These are phyloP conservation scores for Tolypocladium capitatum DNA, from an alignment of 2,329 filamentous ascomycete genomes.

Conservation along the genomic window DNA sequence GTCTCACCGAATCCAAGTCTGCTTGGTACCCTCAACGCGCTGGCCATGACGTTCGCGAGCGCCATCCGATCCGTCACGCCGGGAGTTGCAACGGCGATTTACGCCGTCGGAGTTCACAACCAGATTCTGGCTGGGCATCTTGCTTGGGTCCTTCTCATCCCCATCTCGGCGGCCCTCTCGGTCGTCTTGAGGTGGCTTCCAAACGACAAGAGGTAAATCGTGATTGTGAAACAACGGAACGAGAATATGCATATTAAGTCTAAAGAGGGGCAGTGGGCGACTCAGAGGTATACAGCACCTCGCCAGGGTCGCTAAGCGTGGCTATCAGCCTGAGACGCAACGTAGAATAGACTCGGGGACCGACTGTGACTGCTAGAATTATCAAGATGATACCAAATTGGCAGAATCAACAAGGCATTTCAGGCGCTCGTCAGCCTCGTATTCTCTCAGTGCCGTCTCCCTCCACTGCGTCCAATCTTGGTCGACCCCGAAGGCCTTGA, in stretches of 20 bases:
- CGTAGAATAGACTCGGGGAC: too few relatives aligned
- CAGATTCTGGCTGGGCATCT: constrained; percentile 49
- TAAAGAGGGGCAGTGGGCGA: too few relatives aligned
- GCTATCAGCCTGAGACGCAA: too few relatives aligned
- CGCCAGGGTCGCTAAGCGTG: too few relatives aligned
- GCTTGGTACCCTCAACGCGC: constrained; percentile 58
- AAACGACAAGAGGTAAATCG: constrained; percentile 6
- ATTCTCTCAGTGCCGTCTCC: too few relatives aligned
- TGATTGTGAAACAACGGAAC: background rate
- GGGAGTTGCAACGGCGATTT: constrained; percentile 52
- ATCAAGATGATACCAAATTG: too few relatives aligned
- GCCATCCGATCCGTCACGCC: constrained; percentile 54
- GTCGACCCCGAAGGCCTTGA: too few relatives aligned
- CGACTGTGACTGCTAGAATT: too few relatives aligned
- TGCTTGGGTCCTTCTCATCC: constrained; percentile 20
- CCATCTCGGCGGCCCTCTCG: constrained; percentile 14
- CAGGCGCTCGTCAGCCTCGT: too few relatives aligned
- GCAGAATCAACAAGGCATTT: too few relatives aligned
- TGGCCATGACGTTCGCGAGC: constrained; percentile 42
- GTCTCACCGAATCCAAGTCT: constrained; percentile 50
- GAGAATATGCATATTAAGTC: background rate
- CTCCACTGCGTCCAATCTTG: too few relatives aligned
- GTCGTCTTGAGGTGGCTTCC: constrained; percentile 15
- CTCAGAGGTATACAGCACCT: too few relatives aligned
- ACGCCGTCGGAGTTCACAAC: constrained; percentile 49